Conservation (phyloP, 192 early-diverging fungal genomes). For the Backusella sp. region DNA sequence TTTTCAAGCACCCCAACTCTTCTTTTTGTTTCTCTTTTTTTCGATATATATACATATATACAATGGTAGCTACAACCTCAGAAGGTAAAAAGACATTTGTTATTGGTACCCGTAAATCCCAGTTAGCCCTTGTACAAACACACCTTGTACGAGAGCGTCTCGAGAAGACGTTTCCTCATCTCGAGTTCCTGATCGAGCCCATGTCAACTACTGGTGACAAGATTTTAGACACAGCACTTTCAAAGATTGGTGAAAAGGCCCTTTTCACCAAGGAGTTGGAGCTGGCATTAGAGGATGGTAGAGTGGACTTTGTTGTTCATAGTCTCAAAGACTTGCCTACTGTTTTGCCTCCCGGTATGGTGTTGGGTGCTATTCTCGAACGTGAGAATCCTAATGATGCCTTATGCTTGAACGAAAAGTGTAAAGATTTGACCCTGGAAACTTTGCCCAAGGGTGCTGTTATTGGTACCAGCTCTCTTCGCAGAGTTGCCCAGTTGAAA, state of each 20-base stretch:
- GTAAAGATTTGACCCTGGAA: slow-evolving; percentile 42
- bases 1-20: background rate
- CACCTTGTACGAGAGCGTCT: slow-evolving; percentile 62
- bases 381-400: slow-evolving; percentile 93
- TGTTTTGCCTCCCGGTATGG: slow-evolving; percentile 76
- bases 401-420: slow-evolving; percentile 52
- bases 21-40: background rate
- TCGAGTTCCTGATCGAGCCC: slow-evolving; percentile 47
- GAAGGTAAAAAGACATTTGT: slow-evolving; percentile 6
- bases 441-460: slow-evolving; percentile 72
- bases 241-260: slow-evolving; percentile 88
- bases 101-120: slow-evolving; percentile 84
- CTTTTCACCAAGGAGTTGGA: slow-evolving; percentile 94
- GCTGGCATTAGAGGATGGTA: slow-evolving; percentile 60
- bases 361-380: slow-evolving; percentile 76
- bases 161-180: slow-evolving; percentile 41
- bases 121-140: slow-evolving; percentile 88
- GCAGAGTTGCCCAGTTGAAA: slow-evolving; percentile 84
- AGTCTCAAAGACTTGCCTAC: slow-evolving; percentile 95
- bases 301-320: slow-evolving; percentile 88
- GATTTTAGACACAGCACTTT: slow-evolving; percentile 78
- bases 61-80: background rate
- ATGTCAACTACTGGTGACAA: slow-evolving; percentile 82
- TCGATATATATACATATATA: background rate
- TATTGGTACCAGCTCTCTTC: slow-evolving; percentile 86